Evolutionary conservation across 2,329 filamentous ascomycete genomes (phyloP).

Genomic region (Ceratocystis albifundus): DNA sequence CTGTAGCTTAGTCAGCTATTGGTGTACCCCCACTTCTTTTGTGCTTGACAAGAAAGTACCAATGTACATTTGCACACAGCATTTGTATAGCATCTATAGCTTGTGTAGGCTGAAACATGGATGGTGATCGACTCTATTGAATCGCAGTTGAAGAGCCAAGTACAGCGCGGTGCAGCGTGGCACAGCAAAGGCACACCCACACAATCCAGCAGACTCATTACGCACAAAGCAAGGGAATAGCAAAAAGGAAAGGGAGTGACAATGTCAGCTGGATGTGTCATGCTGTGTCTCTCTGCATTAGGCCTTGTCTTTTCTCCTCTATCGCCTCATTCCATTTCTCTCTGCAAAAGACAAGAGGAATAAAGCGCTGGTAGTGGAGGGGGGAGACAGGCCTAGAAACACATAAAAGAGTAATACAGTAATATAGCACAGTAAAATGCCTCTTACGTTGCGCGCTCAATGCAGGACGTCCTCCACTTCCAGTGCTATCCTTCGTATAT

Average conservation of each 20-base stretch:
- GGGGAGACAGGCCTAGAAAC: neutral
- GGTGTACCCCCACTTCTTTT: neutral
- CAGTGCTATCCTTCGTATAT: neutral
- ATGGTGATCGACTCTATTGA: neutral
- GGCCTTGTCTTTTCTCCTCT: neutral
- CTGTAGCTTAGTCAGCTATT: neutral
- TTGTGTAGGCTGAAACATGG: neutral
- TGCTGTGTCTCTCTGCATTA: neutral
- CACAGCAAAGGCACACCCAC: too few relatives aligned
- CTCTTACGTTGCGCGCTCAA: neutral
- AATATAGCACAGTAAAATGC: neutral
- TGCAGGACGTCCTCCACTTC: neutral
- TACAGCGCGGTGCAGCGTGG: too few relatives aligned
- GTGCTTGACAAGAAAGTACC: neutral
- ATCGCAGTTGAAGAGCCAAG: neutral
- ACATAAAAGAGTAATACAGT: neutral
- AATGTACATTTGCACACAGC: neutral
- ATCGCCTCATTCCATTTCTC: neutral
- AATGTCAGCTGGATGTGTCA: constrained; percentile 6
- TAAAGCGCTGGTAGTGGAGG: neutral
- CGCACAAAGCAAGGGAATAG: neutral
- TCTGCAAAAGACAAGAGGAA: neutral
- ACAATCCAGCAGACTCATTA: too few relatives aligned
- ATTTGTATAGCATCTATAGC: neutral
- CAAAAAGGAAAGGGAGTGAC: neutral